Evolutionary conservation across 305 asterid species (phyloP).

Genomic region (Stenogyne calaminthoides): DNA sequence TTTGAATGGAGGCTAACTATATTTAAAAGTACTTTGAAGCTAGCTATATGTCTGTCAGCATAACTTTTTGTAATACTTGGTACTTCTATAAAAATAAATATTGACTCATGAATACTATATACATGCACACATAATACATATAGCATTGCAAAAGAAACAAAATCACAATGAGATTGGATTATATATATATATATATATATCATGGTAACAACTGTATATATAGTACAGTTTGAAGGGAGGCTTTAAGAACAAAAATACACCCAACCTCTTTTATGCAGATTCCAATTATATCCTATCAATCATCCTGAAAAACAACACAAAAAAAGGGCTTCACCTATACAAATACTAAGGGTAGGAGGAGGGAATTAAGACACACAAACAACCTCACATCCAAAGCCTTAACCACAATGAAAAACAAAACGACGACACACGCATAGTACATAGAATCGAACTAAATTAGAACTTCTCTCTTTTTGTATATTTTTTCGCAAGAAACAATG

Average conservation of each 20-base stretch:
- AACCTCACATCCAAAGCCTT: constrained; percentile 90
- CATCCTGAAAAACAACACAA: constrained; percentile 16
- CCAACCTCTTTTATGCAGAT: constrained; percentile 34
- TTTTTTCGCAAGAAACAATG: not conserved
- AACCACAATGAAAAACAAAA: constrained; percentile 10
- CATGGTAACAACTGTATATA: not conserved
- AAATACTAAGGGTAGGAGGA: constrained; percentile 66
- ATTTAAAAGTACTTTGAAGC: not conserved
- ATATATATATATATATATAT: not conserved
- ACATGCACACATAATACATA: not conserved
- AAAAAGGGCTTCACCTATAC: constrained; percentile 32
- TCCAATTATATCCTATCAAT: constrained; percentile 27
- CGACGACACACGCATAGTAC: constrained; percentile 23
- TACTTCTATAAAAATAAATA: not conserved
- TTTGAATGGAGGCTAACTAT: too few relatives aligned
- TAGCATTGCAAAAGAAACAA: not conserved
- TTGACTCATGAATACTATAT: not conserved
- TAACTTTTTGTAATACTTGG: not conserved
- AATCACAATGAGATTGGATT: not conserved
- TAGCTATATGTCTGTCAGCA: not conserved
- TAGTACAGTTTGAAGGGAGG: constrained; percentile 26
- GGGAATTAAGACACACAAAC: constrained; percentile 59
- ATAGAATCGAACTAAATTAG: constrained; percentile 13
- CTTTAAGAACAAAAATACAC: constrained; percentile 17
- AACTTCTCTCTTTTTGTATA: not conserved